Base-by-base conservation (phyloP, 768 basidiomycete genomes). In the Podaxis sp. region DNA sequence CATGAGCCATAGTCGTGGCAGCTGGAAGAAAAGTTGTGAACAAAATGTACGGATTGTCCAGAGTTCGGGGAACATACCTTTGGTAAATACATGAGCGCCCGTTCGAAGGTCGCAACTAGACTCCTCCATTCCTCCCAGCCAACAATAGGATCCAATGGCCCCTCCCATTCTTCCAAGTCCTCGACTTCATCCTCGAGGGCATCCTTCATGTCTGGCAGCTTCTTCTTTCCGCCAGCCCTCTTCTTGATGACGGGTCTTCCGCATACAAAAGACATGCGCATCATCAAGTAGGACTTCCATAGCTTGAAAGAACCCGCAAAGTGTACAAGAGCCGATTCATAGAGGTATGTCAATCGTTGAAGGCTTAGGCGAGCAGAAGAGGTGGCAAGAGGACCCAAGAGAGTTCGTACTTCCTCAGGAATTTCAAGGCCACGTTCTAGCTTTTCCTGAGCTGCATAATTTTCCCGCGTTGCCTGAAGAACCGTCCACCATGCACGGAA, bases 51-150 rank as follows among this genome's bases (percentile, higher is more conserved):
- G 60, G 30, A 28, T 33, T 52, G 48, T 51, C 59, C 40, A 57
- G 55, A 19, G 49, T 57, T 28, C 52, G 33, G 77, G 87, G 4
- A 48, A 63, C 63, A 66, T 69, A 95, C 95, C 73, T 87, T 92
- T 60, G 95, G 94, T 55, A 98, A 74, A 91, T 95, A 99, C 88
- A 93, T 93, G 44, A 99, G 78, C 63, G 93, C 93, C 64, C 97
- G 85, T 71, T 99, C 97, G 71, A 94, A 96, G 0, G 87, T 85
- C 8, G 94, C 91, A 17, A 96, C 82, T 12, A 99, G 83, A 15
- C 87, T 77, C 71, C 86, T 93, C 97, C 97, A 99, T 74, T 99
- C 97, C 67, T 93, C 89, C 88, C 90, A 97, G 4, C 96, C 97
- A n/a, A 97, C 82, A 5, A 95, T 80, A 2, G 89, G 87, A 71